A percentile compares a stretch with the other conserved stretches of the same genome.
phyloP scores from a whole-genome alignment of 768 basidiomycete genomes.

The Strobilomyces echinocephalus region DNA sequence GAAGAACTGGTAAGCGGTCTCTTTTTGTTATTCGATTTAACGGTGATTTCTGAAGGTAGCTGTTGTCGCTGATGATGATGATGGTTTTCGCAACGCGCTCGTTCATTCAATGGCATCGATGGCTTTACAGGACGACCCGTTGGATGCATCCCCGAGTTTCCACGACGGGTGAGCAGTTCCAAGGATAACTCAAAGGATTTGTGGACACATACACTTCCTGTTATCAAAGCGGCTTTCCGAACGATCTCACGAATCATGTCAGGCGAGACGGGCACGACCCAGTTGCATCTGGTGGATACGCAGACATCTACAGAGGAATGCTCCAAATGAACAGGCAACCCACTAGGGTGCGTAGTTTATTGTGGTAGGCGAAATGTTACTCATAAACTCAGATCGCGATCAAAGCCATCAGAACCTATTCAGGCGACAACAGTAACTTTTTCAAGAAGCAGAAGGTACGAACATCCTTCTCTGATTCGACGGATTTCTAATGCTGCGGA shows the following conservation, averaged over 20 bases:
- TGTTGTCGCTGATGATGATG: neutral
- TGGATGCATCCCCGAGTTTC: neutral
- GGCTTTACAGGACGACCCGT: neutral
- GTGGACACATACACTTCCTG: neutral
- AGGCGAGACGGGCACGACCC: constrained; percentile 10
- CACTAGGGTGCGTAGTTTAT: neutral
- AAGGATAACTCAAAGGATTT: constrained; percentile 3
- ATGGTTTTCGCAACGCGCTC: too few relatives aligned
- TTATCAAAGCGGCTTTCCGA: neutral
- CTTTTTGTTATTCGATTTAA: neutral
- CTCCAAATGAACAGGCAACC: constrained; percentile 6
- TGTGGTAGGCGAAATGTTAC: neutral
- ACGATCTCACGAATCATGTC: constrained; percentile 8
- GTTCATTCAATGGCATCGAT: neutral
- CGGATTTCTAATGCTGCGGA: neutral
- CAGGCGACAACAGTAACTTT: constrained; percentile 6
- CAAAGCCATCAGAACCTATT: constrained; percentile 17
- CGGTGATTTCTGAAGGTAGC: neutral
- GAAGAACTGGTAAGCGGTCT: neutral
- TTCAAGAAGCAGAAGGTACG: constrained; percentile 9
- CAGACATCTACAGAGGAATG: constrained; percentile 15
- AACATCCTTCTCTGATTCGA: neutral
- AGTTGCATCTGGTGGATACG: constrained; percentile 13
- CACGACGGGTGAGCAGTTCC: neutral
- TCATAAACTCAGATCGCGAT: constrained; percentile 10